Conservation (phyloP, 768 basidiomycete genomes). For the Trametes coccinea region DNA sequence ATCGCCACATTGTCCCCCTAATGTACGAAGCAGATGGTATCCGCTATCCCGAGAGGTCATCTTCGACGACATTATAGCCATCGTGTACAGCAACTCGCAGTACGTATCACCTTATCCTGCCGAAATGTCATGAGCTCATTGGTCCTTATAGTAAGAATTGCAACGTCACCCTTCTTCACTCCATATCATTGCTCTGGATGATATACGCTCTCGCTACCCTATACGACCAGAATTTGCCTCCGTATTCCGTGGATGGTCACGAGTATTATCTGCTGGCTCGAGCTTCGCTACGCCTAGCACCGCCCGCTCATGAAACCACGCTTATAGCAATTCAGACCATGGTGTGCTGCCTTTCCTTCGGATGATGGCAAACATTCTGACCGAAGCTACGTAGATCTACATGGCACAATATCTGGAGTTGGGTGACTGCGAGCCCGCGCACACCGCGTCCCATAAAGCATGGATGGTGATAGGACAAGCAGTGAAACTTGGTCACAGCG, state of each 20-base stretch:
- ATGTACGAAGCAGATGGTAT: conserved; percentile 43
- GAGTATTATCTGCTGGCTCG: conserved; percentile 65
- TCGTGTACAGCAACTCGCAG: conserved; percentile 53
- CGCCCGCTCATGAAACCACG: conserved; percentile 52
- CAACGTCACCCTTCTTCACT: conserved; percentile 45
- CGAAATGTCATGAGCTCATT: neutral
- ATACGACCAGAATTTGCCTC: conserved; percentile 52
- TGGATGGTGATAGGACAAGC: conserved; percentile 64
- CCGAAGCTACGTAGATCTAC: conserved; percentile 36
- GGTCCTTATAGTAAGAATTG: conserved; percentile 19
- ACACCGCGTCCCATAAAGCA: conserved; percentile 44
- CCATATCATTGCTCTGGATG: conserved; percentile 62
- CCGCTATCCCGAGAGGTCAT: conserved; percentile 56
- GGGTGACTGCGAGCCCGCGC: conserved; percentile 47
- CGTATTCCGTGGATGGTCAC: conserved; percentile 54
- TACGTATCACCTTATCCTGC: conserved; percentile 29
- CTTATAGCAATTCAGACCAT: conserved; percentile 54
- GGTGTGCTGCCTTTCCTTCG: conserved; percentile 39
- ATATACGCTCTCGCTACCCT: conserved; percentile 65
- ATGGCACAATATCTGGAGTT: conserved; percentile 54
- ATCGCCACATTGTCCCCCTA: neutral
- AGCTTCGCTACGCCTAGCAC: conserved; percentile 49
- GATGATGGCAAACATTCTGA: conserved; percentile 23
- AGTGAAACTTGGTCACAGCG: conserved; percentile 59
- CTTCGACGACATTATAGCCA: conserved; percentile 53